Conservation (phyloP, 352 stramenopile genomes). For the Nothophytophthora sp. region DNA sequence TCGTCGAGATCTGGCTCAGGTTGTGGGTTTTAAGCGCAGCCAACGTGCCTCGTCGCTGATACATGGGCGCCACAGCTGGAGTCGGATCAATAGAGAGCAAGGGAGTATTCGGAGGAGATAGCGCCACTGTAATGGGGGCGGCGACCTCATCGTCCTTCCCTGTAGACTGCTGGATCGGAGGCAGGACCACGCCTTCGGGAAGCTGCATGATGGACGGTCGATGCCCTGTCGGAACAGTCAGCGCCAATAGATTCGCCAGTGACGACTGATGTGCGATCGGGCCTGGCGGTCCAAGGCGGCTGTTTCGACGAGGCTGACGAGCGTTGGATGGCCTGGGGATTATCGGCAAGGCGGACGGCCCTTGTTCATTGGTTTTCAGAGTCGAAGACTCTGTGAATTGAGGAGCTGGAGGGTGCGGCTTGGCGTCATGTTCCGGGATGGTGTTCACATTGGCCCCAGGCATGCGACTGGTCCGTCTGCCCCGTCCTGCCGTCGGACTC, state of each 20-base stretch:
- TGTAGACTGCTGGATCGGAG: conserved; percentile 16
- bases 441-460: conserved; percentile 15
- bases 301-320: conserved; percentile 16
- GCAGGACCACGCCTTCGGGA: conserved; percentile 14
- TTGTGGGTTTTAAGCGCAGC: conserved; percentile 37
- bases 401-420: background rate
- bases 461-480: conserved; percentile 21
- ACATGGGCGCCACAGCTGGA: no score
- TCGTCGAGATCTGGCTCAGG: conserved; percentile 26
- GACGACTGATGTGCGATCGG: conserved; percentile 9
- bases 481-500: conserved; percentile 12
- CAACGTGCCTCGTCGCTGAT: conserved; percentile 36
- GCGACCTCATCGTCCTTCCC: background rate
- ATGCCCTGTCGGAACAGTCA: conserved; percentile 5
- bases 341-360: background rate
- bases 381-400: background rate
- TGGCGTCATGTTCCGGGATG: conserved; percentile 22
- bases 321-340: conserved; percentile 18
- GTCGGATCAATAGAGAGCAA: no score
- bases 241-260: conserved; percentile 17
- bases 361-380: conserved; percentile 1
- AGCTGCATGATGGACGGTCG: conserved; percentile 17
- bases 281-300: conserved; percentile 12
- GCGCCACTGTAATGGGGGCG: background rate
- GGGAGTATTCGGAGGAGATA: no score